Base-by-base conservation (phyloP, 2,329 filamentous ascomycete species). In the Zasmidium angulare region DNA sequence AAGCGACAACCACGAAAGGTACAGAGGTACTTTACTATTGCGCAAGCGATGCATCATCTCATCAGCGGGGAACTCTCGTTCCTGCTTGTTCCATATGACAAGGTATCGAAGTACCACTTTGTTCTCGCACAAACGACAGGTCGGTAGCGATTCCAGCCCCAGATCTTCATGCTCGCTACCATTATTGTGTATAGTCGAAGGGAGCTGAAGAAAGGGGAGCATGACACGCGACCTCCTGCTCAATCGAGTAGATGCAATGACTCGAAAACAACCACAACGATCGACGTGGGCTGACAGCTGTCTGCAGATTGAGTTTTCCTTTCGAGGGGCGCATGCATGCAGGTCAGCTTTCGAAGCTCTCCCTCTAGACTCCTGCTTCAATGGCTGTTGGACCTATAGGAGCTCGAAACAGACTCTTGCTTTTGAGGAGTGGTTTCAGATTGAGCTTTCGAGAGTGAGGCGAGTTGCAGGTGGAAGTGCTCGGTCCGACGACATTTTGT, bases 261-360 rank as follows among this genome's bases (percentile, higher is more conserved):
- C 36, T 43, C 36, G 36, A 50, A 29, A 50, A 24, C 53, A 55
- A 55, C 53, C 53, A 55, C 43, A 55, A 31, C 17, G 53, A 55
- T 55, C 43, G 43, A 31, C 53, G 22, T 11, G 20, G 20, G n/a
- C 6, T 17, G 17, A 17, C 26, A 4, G 26, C n/a, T 43, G 36
- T 4, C 12, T 4, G n/a, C 7, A 43, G 36, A 43, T 43, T 43
- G 36, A 43, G 36, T 43, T 43, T 43, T 29, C 11, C 6, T 4
- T 6, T 6, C 26, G 11, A 17, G n/a, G 36, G 12, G 36, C n/a
- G 36, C 6, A 43, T 9, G 14, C 3, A 3, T 14, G 12, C 12
- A 43, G 6, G 36, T 43, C 36, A 43, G 36, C 26, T 29, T 29
- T 4, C 26, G 11, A 29, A 29, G 26, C 26, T 29, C 26, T 29